Percentiles rank a stretch among this genome's conserved stretches.
These are phyloP conservation scores for Zygoascus hellenicus DNA, from an alignment of 1,139 yeast genomes.

Conservation along the genomic window DNA sequence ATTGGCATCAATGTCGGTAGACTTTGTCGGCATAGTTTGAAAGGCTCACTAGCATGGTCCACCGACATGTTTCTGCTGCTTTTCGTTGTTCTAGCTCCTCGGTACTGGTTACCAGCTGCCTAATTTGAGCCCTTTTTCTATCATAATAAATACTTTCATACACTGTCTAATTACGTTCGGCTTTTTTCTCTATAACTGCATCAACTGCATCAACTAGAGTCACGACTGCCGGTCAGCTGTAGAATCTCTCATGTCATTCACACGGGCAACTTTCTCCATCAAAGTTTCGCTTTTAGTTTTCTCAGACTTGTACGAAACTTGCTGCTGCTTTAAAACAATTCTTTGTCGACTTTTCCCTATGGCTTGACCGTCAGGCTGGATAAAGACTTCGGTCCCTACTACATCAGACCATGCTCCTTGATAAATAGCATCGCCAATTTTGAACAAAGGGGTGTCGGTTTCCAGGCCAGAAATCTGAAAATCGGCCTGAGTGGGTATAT, in stretches of 20 bases:
- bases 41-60: no score
- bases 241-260: conserved; percentile 17
- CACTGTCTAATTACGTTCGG: no score
- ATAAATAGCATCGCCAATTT: conserved; percentile 52
- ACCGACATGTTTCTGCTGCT: no score
- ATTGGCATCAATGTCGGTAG: no score
- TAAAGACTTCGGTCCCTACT: conserved; percentile 73
- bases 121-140: no score
- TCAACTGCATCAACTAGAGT: no score
- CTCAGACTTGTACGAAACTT: conserved; percentile 11
- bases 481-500: conserved; percentile 16
- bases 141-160: no score
- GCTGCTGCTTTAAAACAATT: conserved; percentile 21
- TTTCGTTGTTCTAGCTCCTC: no score
- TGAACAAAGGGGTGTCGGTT: conserved; percentile 46
- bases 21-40: no score
- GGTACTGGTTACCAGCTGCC: no score
- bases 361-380: conserved; percentile 26
- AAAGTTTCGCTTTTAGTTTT: conserved; percentile 16
- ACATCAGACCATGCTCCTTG: conserved; percentile 73
- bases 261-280: conserved; percentile 23
- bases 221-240: no score
- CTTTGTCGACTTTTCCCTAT: conserved; percentile 26
- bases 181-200: no score
- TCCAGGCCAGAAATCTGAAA: conserved; percentile 51